Evolutionary conservation across 108 stramenopile species (phyloP).

Genomic region (Mayamaea pseudoterrestris): DNA sequence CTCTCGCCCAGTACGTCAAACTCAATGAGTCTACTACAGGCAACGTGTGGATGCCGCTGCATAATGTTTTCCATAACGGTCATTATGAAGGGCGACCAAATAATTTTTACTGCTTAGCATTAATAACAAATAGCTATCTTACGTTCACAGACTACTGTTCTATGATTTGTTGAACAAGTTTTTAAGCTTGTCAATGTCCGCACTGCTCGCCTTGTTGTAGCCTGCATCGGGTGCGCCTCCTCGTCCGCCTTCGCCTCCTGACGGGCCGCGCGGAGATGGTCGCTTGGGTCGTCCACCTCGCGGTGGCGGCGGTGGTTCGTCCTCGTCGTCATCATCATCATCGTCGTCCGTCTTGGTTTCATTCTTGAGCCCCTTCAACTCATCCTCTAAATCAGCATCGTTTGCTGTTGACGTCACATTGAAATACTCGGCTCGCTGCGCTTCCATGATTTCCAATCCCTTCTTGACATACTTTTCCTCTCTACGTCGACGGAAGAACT

Average conservation of each 20-base stretch:
- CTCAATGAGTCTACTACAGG: too few species aligned
- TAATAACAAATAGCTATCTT: not conserved
- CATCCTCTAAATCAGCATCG: conserved; percentile 57
- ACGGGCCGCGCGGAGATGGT: not conserved
- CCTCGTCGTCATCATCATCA: conserved; percentile 10
- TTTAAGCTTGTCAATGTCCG: conserved; percentile 9
- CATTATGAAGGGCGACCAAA: too few species aligned
- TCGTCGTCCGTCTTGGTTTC: conserved; percentile 5
- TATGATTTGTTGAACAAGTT: conserved; percentile 11
- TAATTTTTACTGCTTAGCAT: too few species aligned
- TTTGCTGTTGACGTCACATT: conserved; percentile 5
- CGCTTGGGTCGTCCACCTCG: not conserved
- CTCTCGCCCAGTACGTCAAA: too few species aligned
- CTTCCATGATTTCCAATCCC: conserved; percentile 24
- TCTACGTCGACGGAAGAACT: conserved; percentile 17
- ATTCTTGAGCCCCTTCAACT: conserved; percentile 74
- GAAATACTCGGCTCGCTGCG: conserved; percentile 31
- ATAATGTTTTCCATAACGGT: too few species aligned
- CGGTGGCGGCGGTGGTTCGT: conserved; percentile 1
- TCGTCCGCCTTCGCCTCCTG: conserved; percentile 2
- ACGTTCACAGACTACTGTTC: not conserved
- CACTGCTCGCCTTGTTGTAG: not conserved
- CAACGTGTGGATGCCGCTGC: too few species aligned
- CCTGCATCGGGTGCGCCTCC: not conserved
- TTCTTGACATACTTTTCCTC: conserved; percentile 28